Conservation (phyloP, 2,329 filamentous ascomycete genomes). For the Epicoccum nigrum region DNA sequence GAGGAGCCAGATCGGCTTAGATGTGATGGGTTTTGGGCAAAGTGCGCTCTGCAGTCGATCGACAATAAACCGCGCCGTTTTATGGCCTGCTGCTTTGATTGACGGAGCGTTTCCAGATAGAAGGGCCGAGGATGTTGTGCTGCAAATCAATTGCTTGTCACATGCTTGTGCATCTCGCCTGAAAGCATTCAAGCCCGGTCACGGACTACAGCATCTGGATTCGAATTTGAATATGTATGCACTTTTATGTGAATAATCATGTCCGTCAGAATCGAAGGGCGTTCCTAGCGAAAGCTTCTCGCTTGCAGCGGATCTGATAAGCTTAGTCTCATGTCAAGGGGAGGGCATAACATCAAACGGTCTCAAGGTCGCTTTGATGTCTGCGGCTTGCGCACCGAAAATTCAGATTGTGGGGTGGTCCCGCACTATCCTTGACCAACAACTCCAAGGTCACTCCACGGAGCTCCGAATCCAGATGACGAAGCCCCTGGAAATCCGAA, state of each 20-base stretch:
- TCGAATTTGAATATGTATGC: not conserved
- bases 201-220: conserved; percentile 1
- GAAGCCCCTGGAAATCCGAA: not conserved
- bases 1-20: conserved; percentile 18
- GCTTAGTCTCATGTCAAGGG: conserved; percentile 19
- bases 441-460: conserved; percentile 8
- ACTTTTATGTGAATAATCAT: too few relatives aligned
- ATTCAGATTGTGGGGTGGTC: conserved; percentile 1
- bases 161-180: conserved; percentile 6
- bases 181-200: conserved; percentile 13
- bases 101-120: conserved; percentile 8
- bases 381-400: conserved; percentile 9
- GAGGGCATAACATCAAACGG: conserved; percentile 9
- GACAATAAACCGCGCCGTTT: conserved; percentile 10
- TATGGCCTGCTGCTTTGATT: conserved; percentile 17
- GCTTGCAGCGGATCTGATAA: conserved; percentile 37
- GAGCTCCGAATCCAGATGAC: conserved; percentile 4
- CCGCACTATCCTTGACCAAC: conserved; percentile 1
- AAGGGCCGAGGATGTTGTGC: conserved; percentile 18
- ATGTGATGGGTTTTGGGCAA: not conserved
- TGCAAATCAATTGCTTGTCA: conserved; percentile 10
- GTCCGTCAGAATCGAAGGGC: too few relatives aligned
- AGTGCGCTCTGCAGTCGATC: conserved; percentile 3
- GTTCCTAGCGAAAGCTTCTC: conserved; percentile 20
- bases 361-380: not conserved